phyloP scores from a whole-genome alignment of 1,139 yeast species.

The Blastobotrys ciferrii region DNA sequence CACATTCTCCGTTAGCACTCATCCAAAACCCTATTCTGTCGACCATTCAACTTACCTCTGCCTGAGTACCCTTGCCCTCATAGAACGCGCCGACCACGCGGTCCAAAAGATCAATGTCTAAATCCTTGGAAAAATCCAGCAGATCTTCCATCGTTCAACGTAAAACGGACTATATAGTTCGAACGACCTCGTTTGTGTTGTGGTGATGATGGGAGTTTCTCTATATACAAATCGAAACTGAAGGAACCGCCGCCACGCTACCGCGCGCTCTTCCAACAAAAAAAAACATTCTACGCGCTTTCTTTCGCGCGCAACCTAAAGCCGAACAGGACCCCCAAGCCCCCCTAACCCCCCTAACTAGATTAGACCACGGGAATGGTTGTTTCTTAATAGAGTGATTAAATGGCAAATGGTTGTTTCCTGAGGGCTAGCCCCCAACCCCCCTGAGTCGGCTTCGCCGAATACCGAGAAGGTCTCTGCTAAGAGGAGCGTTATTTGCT shows the following conservation, averaged over 20 bases:
- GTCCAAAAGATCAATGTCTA: constrained; percentile 79
- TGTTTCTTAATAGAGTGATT: too few species aligned
- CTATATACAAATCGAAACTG: background rate
- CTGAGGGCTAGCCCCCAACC: too few species aligned
- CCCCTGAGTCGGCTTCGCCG: too few species aligned
- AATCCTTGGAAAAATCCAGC: constrained; percentile 79
- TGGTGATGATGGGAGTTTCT: background rate
- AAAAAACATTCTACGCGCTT: background rate
- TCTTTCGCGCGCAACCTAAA: background rate
- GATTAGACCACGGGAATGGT: too few species aligned
- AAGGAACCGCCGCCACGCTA: background rate
- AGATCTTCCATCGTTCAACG: constrained; percentile 67
- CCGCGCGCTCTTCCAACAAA: background rate
- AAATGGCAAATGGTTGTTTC: too few species aligned
- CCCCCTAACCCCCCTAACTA: too few species aligned
- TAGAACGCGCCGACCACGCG: constrained; percentile 85
- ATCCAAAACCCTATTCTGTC: background rate
- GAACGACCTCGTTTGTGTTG: background rate
- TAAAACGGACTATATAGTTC: background rate
- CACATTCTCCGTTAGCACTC: constrained; percentile 1
- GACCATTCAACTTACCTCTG: constrained; percentile 30
- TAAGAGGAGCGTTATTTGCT: too few species aligned
- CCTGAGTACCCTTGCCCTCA: constrained; percentile 69
- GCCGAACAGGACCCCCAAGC: too few species aligned
- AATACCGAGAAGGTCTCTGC: too few species aligned